These are phyloP conservation scores for Juncus effusus DNA, from an alignment of 176 grass and related monocot genomes.

Conservation along the genomic window DNA sequence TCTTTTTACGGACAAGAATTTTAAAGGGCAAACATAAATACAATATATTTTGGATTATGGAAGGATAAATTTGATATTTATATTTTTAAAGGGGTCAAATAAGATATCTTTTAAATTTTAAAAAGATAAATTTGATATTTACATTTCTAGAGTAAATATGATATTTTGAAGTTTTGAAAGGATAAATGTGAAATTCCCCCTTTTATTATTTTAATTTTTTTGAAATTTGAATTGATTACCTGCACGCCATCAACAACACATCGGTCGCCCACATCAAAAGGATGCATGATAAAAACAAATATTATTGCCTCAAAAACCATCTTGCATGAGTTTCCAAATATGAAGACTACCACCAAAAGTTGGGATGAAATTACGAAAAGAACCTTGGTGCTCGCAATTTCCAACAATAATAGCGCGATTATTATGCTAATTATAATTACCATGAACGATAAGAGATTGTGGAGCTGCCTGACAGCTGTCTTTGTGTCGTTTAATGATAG, in stretches of 20 bases:
- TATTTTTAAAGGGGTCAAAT: neutral
- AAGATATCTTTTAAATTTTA: too few relatives aligned
- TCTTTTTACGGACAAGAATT: too few relatives aligned
- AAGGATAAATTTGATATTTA: too few relatives aligned
- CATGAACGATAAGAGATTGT: conserved; percentile 63
- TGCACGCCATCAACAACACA: conserved; percentile 84
- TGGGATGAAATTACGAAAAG: conserved; percentile 82
- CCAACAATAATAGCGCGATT: conserved; percentile 68
- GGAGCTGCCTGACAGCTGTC: conserved; percentile 88
- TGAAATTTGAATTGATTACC: conserved; percentile 44
- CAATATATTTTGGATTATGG: too few relatives aligned
- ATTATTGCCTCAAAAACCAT: conserved; percentile 92
- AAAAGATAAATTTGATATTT: too few relatives aligned
- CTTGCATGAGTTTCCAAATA: conserved; percentile 97
- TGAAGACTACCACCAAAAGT: conserved; percentile 78
- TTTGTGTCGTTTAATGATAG: conserved; percentile 98
- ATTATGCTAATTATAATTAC: conserved; percentile 59
- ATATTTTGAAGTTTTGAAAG: too few relatives aligned
- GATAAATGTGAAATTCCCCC: too few relatives aligned
- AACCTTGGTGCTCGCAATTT: conserved; percentile 79
- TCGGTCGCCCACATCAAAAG: too few relatives aligned
- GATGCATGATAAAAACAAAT: conserved; percentile 98
- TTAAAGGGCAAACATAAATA: too few relatives aligned
- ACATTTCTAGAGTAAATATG: too few relatives aligned
- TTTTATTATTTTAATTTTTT: too few relatives aligned